Percentiles rank a stretch among this genome's conserved stretches.
Conservation (phyloP, 257 asterid species). For the Solanum stenotomum region DNA sequence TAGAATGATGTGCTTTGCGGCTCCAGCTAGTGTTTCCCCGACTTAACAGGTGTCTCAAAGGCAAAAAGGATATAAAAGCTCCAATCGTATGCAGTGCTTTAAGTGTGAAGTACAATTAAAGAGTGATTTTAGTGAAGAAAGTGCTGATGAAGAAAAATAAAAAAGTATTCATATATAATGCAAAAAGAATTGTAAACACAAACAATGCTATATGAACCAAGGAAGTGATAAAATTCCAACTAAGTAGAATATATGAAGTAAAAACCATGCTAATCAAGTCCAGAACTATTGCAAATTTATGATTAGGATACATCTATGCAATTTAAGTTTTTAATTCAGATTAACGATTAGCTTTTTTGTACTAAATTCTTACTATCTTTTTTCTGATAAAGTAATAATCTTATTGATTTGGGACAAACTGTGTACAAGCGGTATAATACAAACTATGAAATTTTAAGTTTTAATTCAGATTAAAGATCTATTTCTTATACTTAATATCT, state of each 20-base stretch:
- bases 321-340: neutral
- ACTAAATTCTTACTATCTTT: neutral
- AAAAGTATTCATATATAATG: neutral
- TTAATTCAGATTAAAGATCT: neutral
- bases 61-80: neutral
- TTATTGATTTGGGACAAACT: neutral
- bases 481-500: neutral
- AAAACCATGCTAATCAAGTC: neutral
- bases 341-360: neutral
- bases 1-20: neutral
- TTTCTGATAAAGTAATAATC: neutral
- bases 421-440: neutral
- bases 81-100: neutral
- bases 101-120: neutral
- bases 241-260: neutral
- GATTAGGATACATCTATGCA: neutral
- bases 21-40: neutral
- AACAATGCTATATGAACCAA: neutral
- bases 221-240: neutral
- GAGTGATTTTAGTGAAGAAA: neutral
- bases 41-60: neutral
- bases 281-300: neutral
- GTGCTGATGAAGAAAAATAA: neutral
- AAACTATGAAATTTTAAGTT: neutral
- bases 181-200: neutral